Base-by-base conservation (phyloP, 2,329 filamentous ascomycete genomes). In the Ophiocordyceps robertsii region DNA sequence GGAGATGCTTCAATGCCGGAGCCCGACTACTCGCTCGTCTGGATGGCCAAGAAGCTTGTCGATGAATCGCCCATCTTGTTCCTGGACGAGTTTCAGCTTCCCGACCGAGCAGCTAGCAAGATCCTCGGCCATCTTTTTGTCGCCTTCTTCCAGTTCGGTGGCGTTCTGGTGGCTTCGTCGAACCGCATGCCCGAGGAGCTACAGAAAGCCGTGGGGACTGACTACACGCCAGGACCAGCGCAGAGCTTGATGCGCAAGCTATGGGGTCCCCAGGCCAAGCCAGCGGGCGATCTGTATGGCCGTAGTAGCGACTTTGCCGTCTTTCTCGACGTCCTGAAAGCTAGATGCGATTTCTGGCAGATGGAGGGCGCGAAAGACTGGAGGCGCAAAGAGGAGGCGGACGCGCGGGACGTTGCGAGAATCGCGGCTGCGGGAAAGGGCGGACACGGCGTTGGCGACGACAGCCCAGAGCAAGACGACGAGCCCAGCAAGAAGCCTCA, bases 181-280 rank as follows among this genome's bases (percentile, higher is more conserved):
- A 92, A 92, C 56, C 75, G 85, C 8, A 84, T 90, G 78, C 84
- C 85, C 0, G 84, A 90, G 53, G 85, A 89, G 54, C 60, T 92
- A 40, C 80, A 76, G 38, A 87, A 84, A 49, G 84, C 84, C 0
- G 77, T 77, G 1, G 84, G 85, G 0, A 70, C 81, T 21, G 75
- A 83, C 47, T 87, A 84, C 53, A 63, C 69, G 11, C 67, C 73
- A 6, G 72, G 75, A 0, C 67, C 77, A 4, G 64, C 68, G 30
- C 69, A 68, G 41, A 73, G 68, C 3, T 58, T 77, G 43, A 60
- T 75, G 43, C 64, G 62, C 29, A 74, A 61, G 52, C 64, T 69
- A 31, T 61, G 75, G 27, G 69, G 67, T 4, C 55, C 66, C 5
- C 53, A 65, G 29, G 29, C 47, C 41, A 54, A 51, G 19, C 50